Evolutionary conservation across 2,329 filamentous ascomycete species (phyloP).

Genomic region (Diaporthe sp.): DNA sequence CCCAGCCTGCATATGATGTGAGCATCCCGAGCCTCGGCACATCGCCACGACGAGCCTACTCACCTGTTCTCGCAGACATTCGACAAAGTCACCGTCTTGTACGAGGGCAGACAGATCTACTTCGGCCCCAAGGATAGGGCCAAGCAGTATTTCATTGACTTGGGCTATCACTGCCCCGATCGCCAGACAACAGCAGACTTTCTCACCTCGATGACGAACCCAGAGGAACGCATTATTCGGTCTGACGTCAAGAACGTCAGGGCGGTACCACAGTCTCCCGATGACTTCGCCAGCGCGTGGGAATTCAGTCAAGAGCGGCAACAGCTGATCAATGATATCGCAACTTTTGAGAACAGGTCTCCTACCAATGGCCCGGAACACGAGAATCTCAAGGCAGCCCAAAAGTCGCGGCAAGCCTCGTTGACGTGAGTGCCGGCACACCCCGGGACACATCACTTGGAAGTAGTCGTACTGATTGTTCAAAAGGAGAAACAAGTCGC

Average conservation of each 20-base stretch:
- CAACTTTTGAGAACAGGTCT: slow-evolving; percentile 63
- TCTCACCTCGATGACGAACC: slow-evolving; percentile 75
- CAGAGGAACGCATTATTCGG: slow-evolving; percentile 65
- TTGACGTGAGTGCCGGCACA: not conserved
- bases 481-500: slow-evolving; percentile 73
- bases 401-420: slow-evolving; percentile 9
- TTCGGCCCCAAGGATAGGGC: slow-evolving; percentile 70
- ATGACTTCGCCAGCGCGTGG: slow-evolving; percentile 71
- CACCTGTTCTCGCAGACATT: slow-evolving; percentile 46
- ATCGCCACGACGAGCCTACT: not conserved
- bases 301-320: slow-evolving; percentile 63
- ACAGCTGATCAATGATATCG: slow-evolving; percentile 64
- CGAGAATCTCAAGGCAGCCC: slow-evolving; percentile 64
- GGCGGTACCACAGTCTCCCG: slow-evolving; percentile 65
- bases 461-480: slow-evolving; percentile 61
- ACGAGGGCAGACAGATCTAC: slow-evolving; percentile 71
- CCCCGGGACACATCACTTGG: not conserved
- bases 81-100: slow-evolving; percentile 68
- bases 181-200: slow-evolving; percentile 79
- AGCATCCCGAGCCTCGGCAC: not conserved
- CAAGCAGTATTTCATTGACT: slow-evolving; percentile 71
- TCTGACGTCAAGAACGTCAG: slow-evolving; percentile 62
- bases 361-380: slow-evolving; percentile 66
- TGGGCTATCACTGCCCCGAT: slow-evolving; percentile 74
- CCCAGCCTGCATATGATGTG: slow-evolving; percentile 71